A percentile compares a stretch with the other conserved stretches of the same genome.
Evolutionary conservation across 2,329 filamentous ascomycete species (phyloP).

Genomic region (Diaporthe longicolla): DNA sequence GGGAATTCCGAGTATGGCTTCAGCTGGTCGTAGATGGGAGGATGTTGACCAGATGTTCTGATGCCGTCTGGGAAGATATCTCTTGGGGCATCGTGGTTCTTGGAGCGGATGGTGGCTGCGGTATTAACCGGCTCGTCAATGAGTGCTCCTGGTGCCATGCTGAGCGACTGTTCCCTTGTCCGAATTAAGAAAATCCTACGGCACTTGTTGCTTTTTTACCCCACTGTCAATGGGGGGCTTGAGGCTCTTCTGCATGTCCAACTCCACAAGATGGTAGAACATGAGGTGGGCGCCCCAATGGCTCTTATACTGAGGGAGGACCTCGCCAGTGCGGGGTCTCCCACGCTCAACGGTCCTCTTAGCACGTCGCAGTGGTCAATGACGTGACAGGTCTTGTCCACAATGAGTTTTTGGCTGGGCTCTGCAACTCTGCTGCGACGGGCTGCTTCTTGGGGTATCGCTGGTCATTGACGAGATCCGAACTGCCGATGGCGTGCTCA

Average conservation of each 20-base stretch:
- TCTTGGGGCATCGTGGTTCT: constrained; percentile 53
- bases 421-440: constrained; percentile 17
- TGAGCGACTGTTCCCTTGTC: constrained; percentile 15
- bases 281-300: not conserved
- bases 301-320: constrained; percentile 25
- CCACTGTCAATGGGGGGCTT: constrained; percentile 17
- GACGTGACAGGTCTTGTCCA: constrained; percentile 35
- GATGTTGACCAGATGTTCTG: constrained; percentile 77
- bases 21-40: constrained; percentile 76
- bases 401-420: not conserved
- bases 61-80: constrained; percentile 63
- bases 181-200: not conserved
- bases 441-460: constrained; percentile 15
- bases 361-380: constrained; percentile 33
- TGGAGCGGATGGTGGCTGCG: constrained; percentile 39
- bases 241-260: constrained; percentile 16
- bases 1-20: constrained; percentile 79
- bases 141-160: constrained; percentile 44
- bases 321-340: constrained; percentile 33
- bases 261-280: not conserved
- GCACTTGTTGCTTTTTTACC: constrained; percentile 6
- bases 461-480: constrained; percentile 42
- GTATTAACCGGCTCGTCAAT: constrained; percentile 36
- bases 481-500: constrained; percentile 43
- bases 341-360: constrained; percentile 9